A percentile compares a stretch with the other conserved stretches of the same genome.
Conservation (phyloP, 257 asterid species). For the Leonotis leonurus region DNA sequence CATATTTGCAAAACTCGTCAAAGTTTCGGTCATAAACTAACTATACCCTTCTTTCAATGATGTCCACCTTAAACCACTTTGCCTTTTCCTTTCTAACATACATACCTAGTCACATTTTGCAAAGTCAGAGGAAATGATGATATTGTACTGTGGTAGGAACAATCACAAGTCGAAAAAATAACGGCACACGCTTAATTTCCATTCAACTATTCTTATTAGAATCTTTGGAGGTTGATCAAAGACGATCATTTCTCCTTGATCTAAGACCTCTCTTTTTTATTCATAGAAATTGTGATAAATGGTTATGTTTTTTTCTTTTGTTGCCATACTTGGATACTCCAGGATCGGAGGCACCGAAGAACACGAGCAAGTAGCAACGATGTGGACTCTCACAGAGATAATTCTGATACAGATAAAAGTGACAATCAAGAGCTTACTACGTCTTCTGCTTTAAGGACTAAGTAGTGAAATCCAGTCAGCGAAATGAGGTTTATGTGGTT, state of each 20-base stretch:
- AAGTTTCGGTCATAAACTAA: too few relatives aligned
- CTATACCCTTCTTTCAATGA: not conserved
- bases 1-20: too few relatives aligned
- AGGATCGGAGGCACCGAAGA: constrained; percentile 89
- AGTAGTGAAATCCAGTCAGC: too few relatives aligned
- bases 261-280: too few relatives aligned
- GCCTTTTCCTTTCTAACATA: not conserved
- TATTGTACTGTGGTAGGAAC: too few relatives aligned
- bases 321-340: not conserved
- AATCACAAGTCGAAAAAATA: not conserved
- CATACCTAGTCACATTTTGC: not conserved
- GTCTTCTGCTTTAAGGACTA: too few relatives aligned
- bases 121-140: not conserved
- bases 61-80: not conserved
- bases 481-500: not conserved
- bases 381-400: constrained; percentile 46
- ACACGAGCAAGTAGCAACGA: constrained; percentile 57
- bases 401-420: constrained; percentile 57
- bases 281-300: not conserved
- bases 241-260: too few relatives aligned
- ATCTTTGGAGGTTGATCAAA: not conserved
- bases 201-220: too few relatives aligned
- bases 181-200: too few relatives aligned
- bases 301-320: not conserved
- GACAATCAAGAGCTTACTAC: constrained; percentile 58